A percentile compares a stretch with the other conserved stretches of the same genome.
These are phyloP conservation scores for Chionographis japonica DNA, from an alignment of 106 monocot species.

Conservation along the genomic window DNA sequence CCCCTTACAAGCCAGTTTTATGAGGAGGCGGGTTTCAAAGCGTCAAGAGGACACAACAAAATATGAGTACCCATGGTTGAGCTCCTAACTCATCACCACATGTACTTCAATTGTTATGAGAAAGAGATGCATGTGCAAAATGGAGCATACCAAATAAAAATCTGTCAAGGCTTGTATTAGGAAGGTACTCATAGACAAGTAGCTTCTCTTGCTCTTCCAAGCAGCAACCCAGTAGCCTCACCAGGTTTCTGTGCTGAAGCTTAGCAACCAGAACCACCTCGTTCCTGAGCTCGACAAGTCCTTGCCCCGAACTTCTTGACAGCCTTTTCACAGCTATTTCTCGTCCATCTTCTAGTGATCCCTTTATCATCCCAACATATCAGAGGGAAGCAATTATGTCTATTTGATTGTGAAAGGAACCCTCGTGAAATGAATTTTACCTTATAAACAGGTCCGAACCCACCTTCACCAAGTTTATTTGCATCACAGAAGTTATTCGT, in stretches of 20 bases:
- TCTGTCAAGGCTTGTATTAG: slow-evolving; percentile 12
- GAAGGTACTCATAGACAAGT: slow-evolving; percentile 24
- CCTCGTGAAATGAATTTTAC: too few species aligned
- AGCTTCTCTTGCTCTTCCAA: slow-evolving; percentile 17
- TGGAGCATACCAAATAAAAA: slow-evolving; percentile 14
- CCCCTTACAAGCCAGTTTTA: too few species aligned
- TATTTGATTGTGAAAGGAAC: too few species aligned
- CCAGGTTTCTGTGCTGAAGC: slow-evolving; percentile 24
- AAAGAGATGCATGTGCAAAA: slow-evolving; percentile 2
- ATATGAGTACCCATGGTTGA: too few species aligned
- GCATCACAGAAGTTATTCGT: too few species aligned
- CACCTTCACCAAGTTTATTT: too few species aligned
- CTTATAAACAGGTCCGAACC: too few species aligned
- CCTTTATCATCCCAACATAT: not conserved
- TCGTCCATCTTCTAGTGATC: slow-evolving; percentile 5
- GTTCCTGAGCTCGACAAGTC: slow-evolving; percentile 13
- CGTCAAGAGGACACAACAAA: too few species aligned
- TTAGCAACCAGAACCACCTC: slow-evolving; percentile 16
- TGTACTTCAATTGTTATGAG: too few species aligned
- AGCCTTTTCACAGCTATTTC: slow-evolving; percentile 25
- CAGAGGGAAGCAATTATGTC: too few species aligned
- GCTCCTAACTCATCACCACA: too few species aligned
- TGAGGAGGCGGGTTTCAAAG: too few species aligned
- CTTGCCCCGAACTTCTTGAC: slow-evolving; percentile 9
- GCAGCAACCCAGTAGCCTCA: slow-evolving; percentile 17